These are phyloP conservation scores for Cavenderia fasciculata DNA, from an alignment of 78 protist species.

Conservation along the genomic window DNA sequence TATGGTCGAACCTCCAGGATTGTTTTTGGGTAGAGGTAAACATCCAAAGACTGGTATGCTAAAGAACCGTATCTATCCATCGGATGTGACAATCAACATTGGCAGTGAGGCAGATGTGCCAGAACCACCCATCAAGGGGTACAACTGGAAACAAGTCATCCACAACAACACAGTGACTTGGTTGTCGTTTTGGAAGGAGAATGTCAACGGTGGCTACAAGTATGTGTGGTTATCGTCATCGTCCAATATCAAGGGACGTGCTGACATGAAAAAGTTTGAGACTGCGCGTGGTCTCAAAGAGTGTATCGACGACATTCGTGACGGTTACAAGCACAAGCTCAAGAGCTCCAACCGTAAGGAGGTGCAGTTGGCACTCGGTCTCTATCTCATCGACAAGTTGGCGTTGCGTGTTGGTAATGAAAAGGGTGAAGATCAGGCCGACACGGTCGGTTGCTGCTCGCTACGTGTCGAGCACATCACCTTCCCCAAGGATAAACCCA, in stretches of 20 bases:
- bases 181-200: slow-evolving; percentile 98
- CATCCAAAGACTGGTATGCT: slow-evolving; percentile 97
- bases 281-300: slow-evolving; percentile 94
- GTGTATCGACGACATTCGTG: slow-evolving; percentile 86
- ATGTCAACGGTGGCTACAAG: slow-evolving; percentile 80
- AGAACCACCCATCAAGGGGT: slow-evolving; percentile 91
- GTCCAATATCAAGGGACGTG: slow-evolving; percentile 87
- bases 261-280: slow-evolving; percentile 97
- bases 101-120: slow-evolving; percentile 91
- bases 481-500: slow-evolving; percentile 15
- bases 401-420: slow-evolving; percentile 99
- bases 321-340: slow-evolving; percentile 75
- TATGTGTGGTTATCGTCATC: slow-evolving; percentile 92
- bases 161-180: slow-evolving; percentile 94
- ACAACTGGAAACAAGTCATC: slow-evolving; percentile 87
- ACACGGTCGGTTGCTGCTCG: slow-evolving; percentile 99
- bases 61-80: slow-evolving; percentile 96
- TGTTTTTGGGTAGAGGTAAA: slow-evolving; percentile 99
- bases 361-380: slow-evolving; percentile 92
- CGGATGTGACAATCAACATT: slow-evolving; percentile 96
- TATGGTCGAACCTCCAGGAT: slow-evolving; percentile 98
- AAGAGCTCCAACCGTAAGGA: not conserved
- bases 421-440: slow-evolving; percentile 97
- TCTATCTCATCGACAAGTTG: slow-evolving; percentile 95
- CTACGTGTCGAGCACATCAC: slow-evolving; percentile 96